Evolutionary conservation across 164 flowering plant species (phyloP), one percentile per base, ranked within the genome.

Genomic region (Euptelea pleiosperma): DNA sequence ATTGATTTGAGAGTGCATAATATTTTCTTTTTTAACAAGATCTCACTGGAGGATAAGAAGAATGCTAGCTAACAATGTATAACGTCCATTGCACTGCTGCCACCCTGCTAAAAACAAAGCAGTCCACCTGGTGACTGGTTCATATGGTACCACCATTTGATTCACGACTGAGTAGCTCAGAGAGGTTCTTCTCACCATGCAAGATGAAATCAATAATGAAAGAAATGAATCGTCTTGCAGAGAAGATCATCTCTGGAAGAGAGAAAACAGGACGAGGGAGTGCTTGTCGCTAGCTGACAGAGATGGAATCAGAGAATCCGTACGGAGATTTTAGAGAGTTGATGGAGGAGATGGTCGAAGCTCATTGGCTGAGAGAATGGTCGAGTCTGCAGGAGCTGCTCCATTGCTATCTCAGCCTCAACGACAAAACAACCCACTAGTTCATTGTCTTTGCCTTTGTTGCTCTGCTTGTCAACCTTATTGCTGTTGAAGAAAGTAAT

Each of bases 261-360:
- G 22, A 4, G 18, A 26, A 30, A 52, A 0, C n/a, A 35, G 19
- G 6, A 35, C 2, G 25, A 52, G 30, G 15, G 66, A 50, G 25
- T 41, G 54, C 31, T 34, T 67, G 31, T 49, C 24, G n/a, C n/a
- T n/a, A n/a, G n/a, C n/a, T n/a, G 52, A 39, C 55, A 52, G 39
- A 61, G 8, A 56, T 68, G 72, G 37, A 39, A 7, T 68, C 72
- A 14, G 42, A 16, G 30, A 57, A 68, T 14, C 72, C 72, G 0
- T 68, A 41, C 49, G 22, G 52, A 46, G 72, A 69, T 52, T 69
- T 69, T 60, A 69, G 60, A 51, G 55, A 39, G 2, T 69, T 68
- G 8, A 69, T 69, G 72, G 68, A 63, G 43, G 72, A 69, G 37
- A 69, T 69, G 68, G 60, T 69, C 6, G 52, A 52, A 53, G 72